phyloP scores from a whole-genome alignment of 495 filamentous ascomycete genomes.

The Xylaria grammica region DNA sequence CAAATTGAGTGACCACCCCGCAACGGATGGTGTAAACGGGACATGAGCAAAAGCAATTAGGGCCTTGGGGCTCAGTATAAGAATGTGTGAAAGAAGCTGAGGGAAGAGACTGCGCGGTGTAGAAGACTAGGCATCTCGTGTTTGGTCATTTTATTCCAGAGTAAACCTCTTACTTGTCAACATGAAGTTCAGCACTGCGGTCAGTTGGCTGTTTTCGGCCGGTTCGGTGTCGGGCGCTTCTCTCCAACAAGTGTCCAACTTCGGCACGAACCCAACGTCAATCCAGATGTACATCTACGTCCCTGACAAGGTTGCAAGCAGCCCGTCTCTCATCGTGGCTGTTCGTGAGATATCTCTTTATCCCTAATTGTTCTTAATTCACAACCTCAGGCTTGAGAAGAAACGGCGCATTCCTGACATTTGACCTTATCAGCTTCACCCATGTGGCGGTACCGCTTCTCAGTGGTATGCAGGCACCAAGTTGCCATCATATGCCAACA shows the following conservation, averaged over 20 bases:
- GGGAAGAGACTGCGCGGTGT: background rate
- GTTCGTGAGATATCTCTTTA: background rate
- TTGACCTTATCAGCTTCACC: slow-evolving; percentile 37
- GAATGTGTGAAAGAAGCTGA: background rate
- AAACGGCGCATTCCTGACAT: slow-evolving; percentile 1
- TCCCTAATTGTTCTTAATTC: background rate
- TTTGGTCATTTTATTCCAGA: too few species aligned
- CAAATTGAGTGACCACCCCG: background rate
- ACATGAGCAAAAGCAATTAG: background rate
- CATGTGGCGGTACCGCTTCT: slow-evolving; percentile 40
- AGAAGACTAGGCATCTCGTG: background rate
- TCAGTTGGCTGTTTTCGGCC: slow-evolving; percentile 12
- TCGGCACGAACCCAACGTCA: slow-evolving; percentile 45
- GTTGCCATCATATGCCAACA: slow-evolving; percentile 49
- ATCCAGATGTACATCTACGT: slow-evolving; percentile 49
- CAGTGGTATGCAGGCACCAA: slow-evolving; percentile 42
- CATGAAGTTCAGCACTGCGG: slow-evolving; percentile 4
- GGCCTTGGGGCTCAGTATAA: background rate
- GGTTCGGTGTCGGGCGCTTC: slow-evolving; percentile 31
- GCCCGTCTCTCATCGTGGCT: slow-evolving; percentile 37
- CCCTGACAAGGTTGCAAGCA: slow-evolving; percentile 41
- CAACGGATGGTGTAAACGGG: background rate
- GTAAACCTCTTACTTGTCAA: background rate
- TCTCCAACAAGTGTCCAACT: slow-evolving; percentile 44
- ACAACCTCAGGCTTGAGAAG: background rate